These are phyloP conservation scores for Trichaptum fuscoviolaceum DNA, from an alignment of 768 basidiomycete genomes.

Conservation along the genomic window DNA sequence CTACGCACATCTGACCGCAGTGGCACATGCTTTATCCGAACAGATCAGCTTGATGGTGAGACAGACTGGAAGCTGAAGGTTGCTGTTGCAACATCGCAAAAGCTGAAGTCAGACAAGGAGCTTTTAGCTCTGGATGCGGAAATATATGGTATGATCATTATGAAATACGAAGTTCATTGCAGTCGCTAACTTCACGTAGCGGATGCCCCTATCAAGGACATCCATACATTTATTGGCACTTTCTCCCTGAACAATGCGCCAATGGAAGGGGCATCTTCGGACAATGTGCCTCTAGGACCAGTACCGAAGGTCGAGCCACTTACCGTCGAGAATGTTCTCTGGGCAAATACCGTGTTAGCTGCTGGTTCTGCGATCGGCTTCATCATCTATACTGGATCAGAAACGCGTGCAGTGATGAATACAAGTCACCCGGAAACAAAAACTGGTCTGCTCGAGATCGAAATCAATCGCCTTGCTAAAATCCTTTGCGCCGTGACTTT, in stretches of 20 bases:
- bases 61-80: conserved; percentile 98
- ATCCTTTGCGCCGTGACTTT: conserved; percentile 95
- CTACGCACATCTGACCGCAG: conserved; percentile 82
- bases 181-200: conserved; percentile 37
- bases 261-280: conserved; percentile 18
- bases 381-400: conserved; percentile 89
- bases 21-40: conserved; percentile 95
- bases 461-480: conserved; percentile 96
- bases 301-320: conserved; percentile 66
- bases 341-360: conserved; percentile 97
- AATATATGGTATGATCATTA: conserved; percentile 60
- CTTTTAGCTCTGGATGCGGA: conserved; percentile 72
- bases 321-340: conserved; percentile 93
- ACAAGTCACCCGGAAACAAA: conserved; percentile 97
- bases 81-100: conserved; percentile 81
- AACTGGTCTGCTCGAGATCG: conserved; percentile 83
- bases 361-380: conserved; percentile 92
- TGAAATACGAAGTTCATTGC: not conserved
- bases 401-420: conserved; percentile 98
- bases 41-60: conserved; percentile 97
- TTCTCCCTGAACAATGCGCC: conserved; percentile 63
- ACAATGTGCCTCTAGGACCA: conserved; percentile 33
- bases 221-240: conserved; percentile 92
- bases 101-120: conserved; percentile 46
- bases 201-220: conserved; percentile 94